Base-by-base conservation (phyloP, 2,329 filamentous ascomycete species). In the Aspergillus viridinutans region DNA sequence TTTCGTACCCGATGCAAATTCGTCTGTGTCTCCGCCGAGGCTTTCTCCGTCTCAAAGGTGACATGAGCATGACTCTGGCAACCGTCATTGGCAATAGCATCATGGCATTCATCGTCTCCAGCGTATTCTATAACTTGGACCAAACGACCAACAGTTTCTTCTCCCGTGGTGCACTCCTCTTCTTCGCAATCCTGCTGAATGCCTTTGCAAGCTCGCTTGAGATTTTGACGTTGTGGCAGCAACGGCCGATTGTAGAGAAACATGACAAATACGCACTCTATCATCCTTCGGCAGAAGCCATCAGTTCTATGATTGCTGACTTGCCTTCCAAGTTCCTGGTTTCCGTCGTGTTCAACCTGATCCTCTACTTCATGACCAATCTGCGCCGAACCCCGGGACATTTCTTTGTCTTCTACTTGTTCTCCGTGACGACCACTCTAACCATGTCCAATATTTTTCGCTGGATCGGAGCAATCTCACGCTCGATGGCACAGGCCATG, bases 181-280 rank as follows among this genome's bases (percentile, higher is more conserved):
- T 95, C 82, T 93, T 95, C 69, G 88, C 90, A 57, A 85, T 92
- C 68, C 79, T 96, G 55, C 84, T 94, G 78, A 95, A 93, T 72
- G 90, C 89, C 42, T 92, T 94, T 65, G 81, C 87, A 55, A 88
- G 85, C 66, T 85, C 87, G 52, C 80, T 92, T 45, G 90, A 94
- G 73, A 93, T 96, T 70, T 74, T 94, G 42, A 91, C 89, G 0
- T 82, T 96, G 3, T 97, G 93, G 73, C 84, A 90, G 9, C 92
- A 96, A 82, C 87, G 92, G 25, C 89, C 90, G 1, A 96, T 96
- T 64, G 90, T 97, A 59, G 91, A 96, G 71, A 96, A 96, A 70
- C 92, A 97, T 66, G 78, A 81, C 58, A 85, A 88, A 58, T 96
- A 96, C 69, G 91, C 91, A 9, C 80, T 96, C 4, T 96, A 96